These are phyloP conservation scores for Pleurotus pulmonarius DNA, from an alignment of 768 basidiomycete species.

Conservation along the genomic window DNA sequence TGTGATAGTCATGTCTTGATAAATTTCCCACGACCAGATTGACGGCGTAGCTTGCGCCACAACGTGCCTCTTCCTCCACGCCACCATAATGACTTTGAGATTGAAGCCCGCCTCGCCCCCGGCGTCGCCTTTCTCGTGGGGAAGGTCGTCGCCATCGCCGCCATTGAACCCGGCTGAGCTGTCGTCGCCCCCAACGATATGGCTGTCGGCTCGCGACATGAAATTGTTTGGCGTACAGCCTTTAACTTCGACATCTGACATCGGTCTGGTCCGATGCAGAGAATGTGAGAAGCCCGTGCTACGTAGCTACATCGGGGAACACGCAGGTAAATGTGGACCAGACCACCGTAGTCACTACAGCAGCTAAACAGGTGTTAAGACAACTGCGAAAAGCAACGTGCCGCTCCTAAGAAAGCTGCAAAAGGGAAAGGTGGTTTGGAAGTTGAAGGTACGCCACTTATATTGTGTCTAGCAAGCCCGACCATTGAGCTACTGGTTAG, in stretches of 20 bases:
- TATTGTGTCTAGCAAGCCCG: conserved; percentile 6
- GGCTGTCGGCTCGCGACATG: conserved; percentile 86
- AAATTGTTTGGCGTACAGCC: conserved; percentile 81
- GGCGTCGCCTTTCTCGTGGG: conserved; percentile 64
- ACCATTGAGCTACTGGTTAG: conserved; percentile 6
- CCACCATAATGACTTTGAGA: conserved; percentile 37
- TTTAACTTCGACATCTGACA: conserved; percentile 52
- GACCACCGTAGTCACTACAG: conserved; percentile 1
- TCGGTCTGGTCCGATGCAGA: conserved; percentile 70
- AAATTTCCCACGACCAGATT: background rate
- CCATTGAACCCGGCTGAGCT: conserved; percentile 37
- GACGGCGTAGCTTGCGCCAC: background rate
- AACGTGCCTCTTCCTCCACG: background rate
- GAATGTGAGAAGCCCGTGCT: conserved; percentile 83
- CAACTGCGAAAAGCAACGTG: conserved; percentile 58
- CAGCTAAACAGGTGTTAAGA: conserved; percentile 20
- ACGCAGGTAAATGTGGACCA: conserved; percentile 52
- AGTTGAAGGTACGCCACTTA: conserved; percentile 36
- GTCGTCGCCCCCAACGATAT: conserved; percentile 75
- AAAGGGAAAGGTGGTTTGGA: conserved; percentile 50
- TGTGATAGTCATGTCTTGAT: no score
- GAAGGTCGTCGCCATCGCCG: conserved; percentile 35
- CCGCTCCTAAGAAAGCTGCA: conserved; percentile 45
- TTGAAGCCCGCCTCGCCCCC: conserved; percentile 39
- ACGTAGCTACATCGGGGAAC: conserved; percentile 70